phyloP scores from a whole-genome alignment of 768 basidiomycete genomes.

The Dentipellis sp. region DNA sequence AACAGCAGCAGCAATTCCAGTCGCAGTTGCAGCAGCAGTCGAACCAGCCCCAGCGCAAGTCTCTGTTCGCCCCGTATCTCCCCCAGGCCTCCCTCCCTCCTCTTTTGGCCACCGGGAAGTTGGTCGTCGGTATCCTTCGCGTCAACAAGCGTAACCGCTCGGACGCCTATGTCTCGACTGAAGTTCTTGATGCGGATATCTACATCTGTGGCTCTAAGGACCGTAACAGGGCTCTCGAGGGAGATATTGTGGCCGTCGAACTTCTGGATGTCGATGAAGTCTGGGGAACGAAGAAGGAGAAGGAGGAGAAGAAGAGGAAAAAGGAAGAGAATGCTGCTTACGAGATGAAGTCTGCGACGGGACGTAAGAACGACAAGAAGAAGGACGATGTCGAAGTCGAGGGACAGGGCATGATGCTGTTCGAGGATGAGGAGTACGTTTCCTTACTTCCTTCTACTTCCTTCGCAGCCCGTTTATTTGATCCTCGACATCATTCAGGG shows the following conservation, averaged over 20 bases:
- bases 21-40: constrained; percentile 91
- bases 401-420: constrained; percentile 92
- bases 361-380: constrained; percentile 97
- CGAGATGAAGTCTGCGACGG: constrained; percentile 65
- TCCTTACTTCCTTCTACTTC: neutral
- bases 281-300: constrained; percentile 99
- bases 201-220: constrained; percentile 99
- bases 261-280: constrained; percentile 97
- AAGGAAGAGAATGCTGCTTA: constrained; percentile 99
- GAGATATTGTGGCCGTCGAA: constrained; percentile 97
- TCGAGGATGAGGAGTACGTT: constrained; percentile 91
- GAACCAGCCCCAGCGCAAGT: constrained; percentile 91
- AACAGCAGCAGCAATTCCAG: constrained; percentile 93
- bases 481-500: constrained; percentile 34
- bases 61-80: constrained; percentile 95
- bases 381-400: constrained; percentile 99
- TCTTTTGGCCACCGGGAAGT: constrained; percentile 90
- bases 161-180: constrained; percentile 97
- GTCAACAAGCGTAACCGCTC: constrained; percentile 99
- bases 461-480: neutral
- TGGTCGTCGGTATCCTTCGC: constrained; percentile 93
- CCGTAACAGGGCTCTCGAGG: constrained; percentile 95
- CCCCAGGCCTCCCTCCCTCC: constrained; percentile 97
- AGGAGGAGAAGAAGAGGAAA: constrained; percentile 99
- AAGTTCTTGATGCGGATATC: constrained; percentile 96